phyloP scores from a whole-genome alignment of 352 stramenopile genomes.

The Globisporangium ultimum region DNA sequence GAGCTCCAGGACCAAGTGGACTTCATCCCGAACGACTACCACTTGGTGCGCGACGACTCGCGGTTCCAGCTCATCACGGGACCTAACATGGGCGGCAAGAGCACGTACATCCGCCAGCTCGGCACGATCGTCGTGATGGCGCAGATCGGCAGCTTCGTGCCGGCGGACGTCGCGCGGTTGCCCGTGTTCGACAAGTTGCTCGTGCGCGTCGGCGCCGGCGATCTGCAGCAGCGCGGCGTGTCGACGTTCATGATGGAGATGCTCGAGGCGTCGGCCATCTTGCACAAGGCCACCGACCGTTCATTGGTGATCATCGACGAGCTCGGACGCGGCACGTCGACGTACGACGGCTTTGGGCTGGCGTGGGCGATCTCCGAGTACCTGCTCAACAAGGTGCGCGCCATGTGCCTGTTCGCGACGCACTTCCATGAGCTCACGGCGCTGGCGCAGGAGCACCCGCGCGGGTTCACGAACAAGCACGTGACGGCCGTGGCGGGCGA shows the following conservation, averaged over 20 bases:
- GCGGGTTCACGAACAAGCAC: slow-evolving; percentile 94
- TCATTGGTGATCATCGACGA: slow-evolving; percentile 99
- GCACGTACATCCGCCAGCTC: slow-evolving; percentile 97
- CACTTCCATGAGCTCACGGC: slow-evolving; percentile 99
- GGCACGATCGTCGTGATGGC: slow-evolving; percentile 94
- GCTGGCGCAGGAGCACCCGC: slow-evolving; percentile 71
- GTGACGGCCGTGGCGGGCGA: slow-evolving; percentile 89
- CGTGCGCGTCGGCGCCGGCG: slow-evolving; percentile 95
- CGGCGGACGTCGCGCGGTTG: slow-evolving; percentile 87
- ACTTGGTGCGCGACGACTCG: slow-evolving; percentile 74
- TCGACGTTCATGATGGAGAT: slow-evolving; percentile 99
- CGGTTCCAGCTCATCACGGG: slow-evolving; percentile 97
- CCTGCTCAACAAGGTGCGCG: slow-evolving; percentile 89
- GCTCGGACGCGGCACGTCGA: slow-evolving; percentile 97
- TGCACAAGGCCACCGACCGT: slow-evolving; percentile 90
- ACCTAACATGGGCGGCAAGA: slow-evolving; percentile 99
- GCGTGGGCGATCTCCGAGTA: slow-evolving; percentile 98
- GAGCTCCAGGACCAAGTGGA: slow-evolving; percentile 95
- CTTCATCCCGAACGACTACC: slow-evolving; percentile 99
- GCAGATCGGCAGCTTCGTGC: slow-evolving; percentile 97
- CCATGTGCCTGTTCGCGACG: slow-evolving; percentile 94
- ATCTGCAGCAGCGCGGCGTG: slow-evolving; percentile 96
- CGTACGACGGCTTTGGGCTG: slow-evolving; percentile 97
- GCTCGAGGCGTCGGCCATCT: slow-evolving; percentile 96
- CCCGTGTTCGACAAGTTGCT: slow-evolving; percentile 96